Percentiles rank a stretch among this genome's conserved stretches.
Conservation (phyloP, 345 rosid species). For the Aquilaria sinensis region DNA sequence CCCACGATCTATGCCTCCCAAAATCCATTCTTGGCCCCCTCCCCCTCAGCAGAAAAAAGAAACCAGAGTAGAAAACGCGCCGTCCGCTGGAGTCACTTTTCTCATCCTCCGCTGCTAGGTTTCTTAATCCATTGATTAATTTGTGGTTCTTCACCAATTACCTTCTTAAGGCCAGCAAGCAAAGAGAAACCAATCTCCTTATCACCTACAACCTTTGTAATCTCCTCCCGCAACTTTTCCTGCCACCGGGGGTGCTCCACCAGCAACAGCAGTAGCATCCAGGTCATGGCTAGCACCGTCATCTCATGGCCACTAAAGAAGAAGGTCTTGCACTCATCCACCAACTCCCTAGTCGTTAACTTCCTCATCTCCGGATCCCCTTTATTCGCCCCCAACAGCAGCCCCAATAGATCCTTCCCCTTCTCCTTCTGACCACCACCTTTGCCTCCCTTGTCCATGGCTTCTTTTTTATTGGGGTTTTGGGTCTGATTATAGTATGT, state of each 20-base stretch:
- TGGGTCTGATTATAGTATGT: too few relatives aligned
- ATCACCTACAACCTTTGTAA: too few relatives aligned
- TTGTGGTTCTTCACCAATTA: too few relatives aligned
- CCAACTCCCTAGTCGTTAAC: constrained; percentile 52
- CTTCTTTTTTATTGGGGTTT: too few relatives aligned
- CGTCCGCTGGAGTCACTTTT: too few relatives aligned
- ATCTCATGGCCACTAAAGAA: constrained; percentile 96
- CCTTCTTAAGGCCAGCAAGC: too few relatives aligned
- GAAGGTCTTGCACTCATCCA: constrained; percentile 94
- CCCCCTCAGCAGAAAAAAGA: constrained; percentile 64
- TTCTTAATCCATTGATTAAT: too few relatives aligned
- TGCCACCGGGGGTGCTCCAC: constrained; percentile 19
- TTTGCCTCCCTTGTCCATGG: too few relatives aligned
- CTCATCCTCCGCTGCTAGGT: too few relatives aligned
- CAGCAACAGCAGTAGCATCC: constrained; percentile 69
- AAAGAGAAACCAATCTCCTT: too few relatives aligned
- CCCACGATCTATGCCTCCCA: too few relatives aligned
- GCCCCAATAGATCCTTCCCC: constrained; percentile 47
- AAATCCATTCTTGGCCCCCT: constrained; percentile 62
- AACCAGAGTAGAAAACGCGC: constrained; percentile 2
- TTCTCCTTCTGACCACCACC: background rate
- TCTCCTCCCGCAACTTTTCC: too few relatives aligned
- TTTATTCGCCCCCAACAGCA: constrained; percentile 32
- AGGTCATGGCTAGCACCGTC: constrained; percentile 77
- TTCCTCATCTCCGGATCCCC: constrained; percentile 33